phyloP scores from a whole-genome alignment of 768 basidiomycete genomes.

The Suillus americanus region DNA sequence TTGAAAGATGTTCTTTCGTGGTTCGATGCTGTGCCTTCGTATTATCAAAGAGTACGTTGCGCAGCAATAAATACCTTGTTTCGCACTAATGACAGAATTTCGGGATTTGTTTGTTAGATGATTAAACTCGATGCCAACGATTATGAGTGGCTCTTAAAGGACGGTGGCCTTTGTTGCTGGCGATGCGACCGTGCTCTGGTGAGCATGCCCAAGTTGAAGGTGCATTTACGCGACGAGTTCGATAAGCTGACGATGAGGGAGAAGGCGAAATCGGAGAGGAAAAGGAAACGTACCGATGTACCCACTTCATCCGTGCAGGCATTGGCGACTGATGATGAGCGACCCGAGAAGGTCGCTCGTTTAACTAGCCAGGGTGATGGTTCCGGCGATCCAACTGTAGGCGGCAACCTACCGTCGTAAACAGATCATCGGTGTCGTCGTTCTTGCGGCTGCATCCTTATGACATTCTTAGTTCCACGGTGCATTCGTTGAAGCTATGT shows the following conservation, averaged over 20 bases:
- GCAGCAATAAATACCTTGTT: background rate
- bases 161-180: slow-evolving; percentile 64
- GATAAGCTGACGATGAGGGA: slow-evolving; percentile 46
- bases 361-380: background rate
- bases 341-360: background rate
- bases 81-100: slow-evolving; percentile 4
- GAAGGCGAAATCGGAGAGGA: slow-evolving; percentile 41
- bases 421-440: background rate
- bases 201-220: slow-evolving; percentile 74
- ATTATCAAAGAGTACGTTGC: slow-evolving; percentile 47
- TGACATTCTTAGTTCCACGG: background rate
- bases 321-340: background rate
- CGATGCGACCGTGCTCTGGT: slow-evolving; percentile 60
- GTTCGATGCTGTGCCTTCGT: slow-evolving; percentile 68
- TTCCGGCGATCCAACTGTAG: background rate
- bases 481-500: background rate
- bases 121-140: slow-evolving; percentile 45
- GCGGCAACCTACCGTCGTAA: background rate
- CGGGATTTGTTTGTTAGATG: slow-evolving; percentile 43
- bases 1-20: slow-evolving; percentile 77
- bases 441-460: background rate
- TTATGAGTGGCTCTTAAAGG: slow-evolving; percentile 69
- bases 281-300: slow-evolving; percentile 37
- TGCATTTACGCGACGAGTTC: slow-evolving; percentile 77
- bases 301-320: background rate